Evolutionary conservation across 2,329 filamentous ascomycete species (phyloP), one percentile per base, ranked within the genome.

Genomic region (Arthrinium phaeospermum): DNA sequence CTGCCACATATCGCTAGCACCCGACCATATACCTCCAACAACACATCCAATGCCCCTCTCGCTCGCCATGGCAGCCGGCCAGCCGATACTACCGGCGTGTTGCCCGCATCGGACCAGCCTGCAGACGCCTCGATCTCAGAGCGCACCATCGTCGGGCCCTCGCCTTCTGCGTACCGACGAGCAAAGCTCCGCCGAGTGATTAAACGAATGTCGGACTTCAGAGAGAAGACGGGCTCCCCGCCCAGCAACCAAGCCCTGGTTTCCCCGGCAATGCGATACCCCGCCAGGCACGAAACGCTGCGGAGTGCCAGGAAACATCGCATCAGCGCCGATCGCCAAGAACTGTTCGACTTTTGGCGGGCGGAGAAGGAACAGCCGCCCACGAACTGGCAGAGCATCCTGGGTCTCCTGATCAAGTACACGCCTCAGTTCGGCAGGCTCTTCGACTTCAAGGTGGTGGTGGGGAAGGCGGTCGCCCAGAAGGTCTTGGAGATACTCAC

Each of bases 381-480:
- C 4, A 70, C 64, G 19, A 46, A 74, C 69, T 79, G 76, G 78
- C 73, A 69, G 6, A 72, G 68, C 64, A 77, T 76, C 3, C 49
- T 79, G 49, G 57, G 74, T 37, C 75, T 78, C 24, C 76, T 81
- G 75, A 61, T 77, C 7, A 75, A 75, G 47, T 71, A 79, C 61
- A 80, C 78, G 16, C 77, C 73, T 12, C 72, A 74, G 7, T 74
- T 76, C 16, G 76, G 74, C 19, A 72, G 76, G 46, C 71, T 74
- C 45, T 69, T 78, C 41, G 71, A 79, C 71, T 78, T 80, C 71
- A 77, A 76, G 49, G 73, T 80, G 12, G 71, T 75, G n/a, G 75
- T 81, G 41, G 77, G 77, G 24, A 77, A 67, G 64, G 73, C 67
- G n/a, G 72, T 75, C 16, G 76, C 77, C 8, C 74, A 72, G 22